Evolutionary conservation across 192 early-diverging fungal genomes (phyloP).

Genomic region (Coemansia aciculifera): DNA sequence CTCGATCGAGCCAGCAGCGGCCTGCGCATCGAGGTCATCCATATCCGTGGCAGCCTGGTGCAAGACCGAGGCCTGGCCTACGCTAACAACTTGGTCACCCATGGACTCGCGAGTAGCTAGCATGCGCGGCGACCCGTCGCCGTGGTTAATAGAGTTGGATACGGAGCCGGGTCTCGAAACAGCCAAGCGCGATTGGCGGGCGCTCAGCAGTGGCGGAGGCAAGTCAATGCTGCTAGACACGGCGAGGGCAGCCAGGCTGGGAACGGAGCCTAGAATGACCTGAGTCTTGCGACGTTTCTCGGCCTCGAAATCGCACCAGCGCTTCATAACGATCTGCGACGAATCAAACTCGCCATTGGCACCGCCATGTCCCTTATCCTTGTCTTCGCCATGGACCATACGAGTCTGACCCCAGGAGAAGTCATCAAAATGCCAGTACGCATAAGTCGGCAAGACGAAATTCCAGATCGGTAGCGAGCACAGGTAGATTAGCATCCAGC

Average conservation of each 20-base stretch:
- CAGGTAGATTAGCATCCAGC: slow-evolving; percentile 97
- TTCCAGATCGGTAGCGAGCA: slow-evolving; percentile 91
- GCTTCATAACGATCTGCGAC: slow-evolving; percentile 73
- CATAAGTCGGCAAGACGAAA: slow-evolving; percentile 82
- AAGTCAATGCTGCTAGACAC: slow-evolving; percentile 15
- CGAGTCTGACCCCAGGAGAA: slow-evolving; percentile 99
- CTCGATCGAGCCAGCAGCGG: slow-evolving; percentile 48
- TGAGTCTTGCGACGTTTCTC: slow-evolving; percentile 57
- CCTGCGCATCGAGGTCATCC: slow-evolving; percentile 39
- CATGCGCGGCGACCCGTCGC: slow-evolving; percentile 1
- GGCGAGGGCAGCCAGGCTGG: slow-evolving; percentile 38
- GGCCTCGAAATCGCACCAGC: slow-evolving; percentile 73
- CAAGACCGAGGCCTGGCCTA: slow-evolving; percentile 34
- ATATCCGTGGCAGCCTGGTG: slow-evolving; percentile 38
- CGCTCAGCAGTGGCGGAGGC: slow-evolving; percentile 5
- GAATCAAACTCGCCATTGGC: slow-evolving; percentile 64
- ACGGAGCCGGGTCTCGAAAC: slow-evolving; percentile 23
- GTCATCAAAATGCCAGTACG: slow-evolving; percentile 99
- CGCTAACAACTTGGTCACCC: slow-evolving; percentile 15
- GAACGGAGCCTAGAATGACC: slow-evolving; percentile 43
- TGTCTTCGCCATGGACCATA: slow-evolving; percentile 79
- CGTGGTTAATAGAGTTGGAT: slow-evolving; percentile 20
- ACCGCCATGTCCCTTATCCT: slow-evolving; percentile 60
- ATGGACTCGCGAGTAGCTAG: not conserved
- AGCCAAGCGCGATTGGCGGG: slow-evolving; percentile 32